Conservation (phyloP, 2,329 filamentous ascomycete species). For the Aspergillus clavatus region DNA sequence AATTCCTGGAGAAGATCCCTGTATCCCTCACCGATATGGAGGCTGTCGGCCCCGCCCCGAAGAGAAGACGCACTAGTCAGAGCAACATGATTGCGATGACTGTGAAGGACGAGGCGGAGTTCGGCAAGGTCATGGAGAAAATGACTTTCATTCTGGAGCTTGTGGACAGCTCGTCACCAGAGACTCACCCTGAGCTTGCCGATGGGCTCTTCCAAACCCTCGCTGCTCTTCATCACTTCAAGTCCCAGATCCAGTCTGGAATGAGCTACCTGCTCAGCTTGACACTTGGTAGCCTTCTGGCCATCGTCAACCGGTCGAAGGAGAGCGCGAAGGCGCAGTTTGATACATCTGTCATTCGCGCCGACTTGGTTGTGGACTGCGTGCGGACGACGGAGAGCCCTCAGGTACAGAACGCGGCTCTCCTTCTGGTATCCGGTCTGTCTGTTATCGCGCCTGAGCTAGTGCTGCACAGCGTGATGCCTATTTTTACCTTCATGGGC, state of each 20-base stretch:
- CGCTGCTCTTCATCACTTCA: slow-evolving; percentile 81
- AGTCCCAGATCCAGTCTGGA: slow-evolving; percentile 74
- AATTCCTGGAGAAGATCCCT: slow-evolving; percentile 70
- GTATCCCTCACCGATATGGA: slow-evolving; percentile 64
- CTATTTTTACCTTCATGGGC: slow-evolving; percentile 97
- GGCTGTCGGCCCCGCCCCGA: slow-evolving; percentile 66
- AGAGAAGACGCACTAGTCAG: slow-evolving; percentile 73
- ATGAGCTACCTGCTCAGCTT: slow-evolving; percentile 86
- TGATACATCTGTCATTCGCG: slow-evolving; percentile 73
- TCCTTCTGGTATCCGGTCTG: slow-evolving; percentile 80
- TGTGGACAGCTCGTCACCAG: slow-evolving; percentile 73
- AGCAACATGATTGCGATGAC: slow-evolving; percentile 61
- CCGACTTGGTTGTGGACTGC: slow-evolving; percentile 88
- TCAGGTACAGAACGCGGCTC: slow-evolving; percentile 86
- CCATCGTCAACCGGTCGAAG: slow-evolving; percentile 76
- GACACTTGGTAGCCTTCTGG: slow-evolving; percentile 72
- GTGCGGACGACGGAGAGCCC: slow-evolving; percentile 87
- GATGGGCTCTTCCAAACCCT: slow-evolving; percentile 76
- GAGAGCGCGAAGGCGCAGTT: slow-evolving; percentile 48
- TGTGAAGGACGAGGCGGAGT: slow-evolving; percentile 59
- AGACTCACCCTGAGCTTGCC: slow-evolving; percentile 68
- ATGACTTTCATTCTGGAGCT: slow-evolving; percentile 85
- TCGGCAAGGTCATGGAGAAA: slow-evolving; percentile 65
- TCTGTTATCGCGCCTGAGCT: slow-evolving; percentile 84
- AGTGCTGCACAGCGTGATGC: slow-evolving; percentile 96